These are phyloP conservation scores for Apophysomyces trapeziformis DNA, from an alignment of 371 early-diverging fungal species.

Conservation along the genomic window DNA sequence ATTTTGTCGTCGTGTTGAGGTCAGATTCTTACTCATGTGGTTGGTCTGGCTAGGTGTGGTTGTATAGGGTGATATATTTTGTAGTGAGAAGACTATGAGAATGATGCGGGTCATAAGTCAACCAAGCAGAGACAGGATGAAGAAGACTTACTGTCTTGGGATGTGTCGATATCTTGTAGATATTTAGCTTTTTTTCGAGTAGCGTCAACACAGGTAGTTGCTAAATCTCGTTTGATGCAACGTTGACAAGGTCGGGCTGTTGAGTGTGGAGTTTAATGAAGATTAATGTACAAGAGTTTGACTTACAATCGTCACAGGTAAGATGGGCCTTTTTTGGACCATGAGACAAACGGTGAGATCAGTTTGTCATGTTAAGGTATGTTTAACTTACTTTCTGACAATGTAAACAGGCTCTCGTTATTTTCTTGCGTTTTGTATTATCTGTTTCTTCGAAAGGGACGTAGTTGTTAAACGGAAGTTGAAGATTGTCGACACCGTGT, in stretches of 20 bases:
- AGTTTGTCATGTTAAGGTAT: not conserved
- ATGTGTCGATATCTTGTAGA: conserved; percentile 51
- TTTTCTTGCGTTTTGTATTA: conserved; percentile 33
- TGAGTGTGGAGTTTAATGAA: not conserved
- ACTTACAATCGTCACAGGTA: conserved; percentile 69
- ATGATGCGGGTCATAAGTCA: not conserved
- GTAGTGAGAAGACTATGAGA: conserved; percentile 6
- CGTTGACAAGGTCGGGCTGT: conserved; percentile 84
- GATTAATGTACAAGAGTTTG: not conserved
- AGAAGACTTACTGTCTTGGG: conserved; percentile 12
- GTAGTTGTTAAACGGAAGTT: conserved; percentile 22
- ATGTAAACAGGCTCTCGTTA: conserved; percentile 48
- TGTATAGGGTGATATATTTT: not conserved
- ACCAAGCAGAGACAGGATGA: not conserved
- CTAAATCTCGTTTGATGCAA: conserved; percentile 80
- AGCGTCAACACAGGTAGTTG: conserved; percentile 77
- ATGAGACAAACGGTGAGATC: not conserved
- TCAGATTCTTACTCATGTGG: conserved; percentile 5
- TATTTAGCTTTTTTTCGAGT: conserved; percentile 83
- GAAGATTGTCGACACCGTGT: conserved; percentile 10
- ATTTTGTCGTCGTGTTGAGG: conserved; percentile 6
- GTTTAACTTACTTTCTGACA: conserved; percentile 52
- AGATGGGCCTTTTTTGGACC: conserved; percentile 50
- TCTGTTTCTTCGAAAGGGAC: conserved; percentile 26
- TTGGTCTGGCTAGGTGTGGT: not conserved